These are phyloP conservation scores for Lignosus rhinocerotis DNA, from an alignment of 1,284 basidiomycete genomes.

Conservation along the genomic window DNA sequence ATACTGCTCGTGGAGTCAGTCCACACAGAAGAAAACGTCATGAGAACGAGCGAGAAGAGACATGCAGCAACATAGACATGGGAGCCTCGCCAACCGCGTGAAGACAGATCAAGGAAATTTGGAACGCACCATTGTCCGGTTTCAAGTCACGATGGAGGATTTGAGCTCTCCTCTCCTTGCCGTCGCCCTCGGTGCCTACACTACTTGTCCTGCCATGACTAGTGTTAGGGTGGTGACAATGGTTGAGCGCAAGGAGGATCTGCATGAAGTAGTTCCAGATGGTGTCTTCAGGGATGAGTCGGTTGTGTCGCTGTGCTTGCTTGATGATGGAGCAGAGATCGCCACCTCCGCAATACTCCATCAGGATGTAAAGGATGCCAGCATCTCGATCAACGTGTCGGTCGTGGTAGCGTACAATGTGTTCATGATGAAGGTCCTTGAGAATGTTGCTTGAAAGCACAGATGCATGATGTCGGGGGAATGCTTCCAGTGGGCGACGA, in stretches of 20 bases:
- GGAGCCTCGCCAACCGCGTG: background rate
- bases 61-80: background rate
- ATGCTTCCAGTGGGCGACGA: background rate
- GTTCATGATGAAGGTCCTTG: conserved; percentile 90
- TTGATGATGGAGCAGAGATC: conserved; percentile 89
- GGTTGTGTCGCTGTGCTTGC: conserved; percentile 65
- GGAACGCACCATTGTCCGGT: conserved; percentile 86
- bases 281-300: conserved; percentile 84
- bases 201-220: conserved; percentile 46
- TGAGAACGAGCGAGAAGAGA: background rate
- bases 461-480: background rate
- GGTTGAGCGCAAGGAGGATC: conserved; percentile 85
- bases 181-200: conserved; percentile 43
- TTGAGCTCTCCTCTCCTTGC: conserved; percentile 60
- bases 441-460: conserved; percentile 78
- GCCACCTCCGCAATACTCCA: conserved; percentile 97
- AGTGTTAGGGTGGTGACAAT: conserved; percentile 84
- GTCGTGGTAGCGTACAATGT: conserved; percentile 95
- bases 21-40: background rate
- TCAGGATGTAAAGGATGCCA: conserved; percentile 91
- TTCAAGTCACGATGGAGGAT: conserved; percentile 95
- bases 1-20: conserved; percentile 52
- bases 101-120: background rate
- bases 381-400: conserved; percentile 89
- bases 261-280: conserved; percentile 97